Evolutionary conservation across 345 rosid genomes (phyloP), one percentile per base, ranked within the genome.

Genomic region (Melaleuca quinquenervia): DNA sequence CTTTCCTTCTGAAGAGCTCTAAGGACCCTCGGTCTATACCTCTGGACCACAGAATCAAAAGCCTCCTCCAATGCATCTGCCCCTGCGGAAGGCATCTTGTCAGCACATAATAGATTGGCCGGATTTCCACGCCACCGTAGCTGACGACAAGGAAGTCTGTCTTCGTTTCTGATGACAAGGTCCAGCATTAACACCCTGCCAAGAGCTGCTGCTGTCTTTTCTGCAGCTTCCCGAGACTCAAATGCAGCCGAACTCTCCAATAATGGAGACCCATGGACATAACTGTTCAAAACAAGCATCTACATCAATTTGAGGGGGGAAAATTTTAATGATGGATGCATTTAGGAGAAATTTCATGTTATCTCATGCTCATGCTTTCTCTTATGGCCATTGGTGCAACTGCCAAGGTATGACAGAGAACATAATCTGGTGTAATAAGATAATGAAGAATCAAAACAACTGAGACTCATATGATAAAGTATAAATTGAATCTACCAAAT

Each of bases 81-180:
- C 85, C 89, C 88, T 84, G 87, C 78, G 60, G 95, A 91, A 56
- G 88, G 52, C 86, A 90, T 84, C 87, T 93, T 93, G 82, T 97
- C 99, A 12, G 99, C 93, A 89, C 93, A 87, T 90, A 97, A 92
- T 70, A 97, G 88, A 92, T 97, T 97, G 85, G 98, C 95, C 22
- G 98, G 92, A 94, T 97, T 97, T 75, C 99, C 99, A 56, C 99
- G 99, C 99, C 99, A 97, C 87, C 97, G 90, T 75, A 97, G 95
- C 85, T 96, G 93, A 85, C 93, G 99, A 88, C 98, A 97, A 87
- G 98, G 98, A 84, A 97, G 91, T 84, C 99, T 93, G 90, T 97
- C 99, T 90, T 97, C 99, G 86, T 97, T 97, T 90, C 99, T 93
- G 86, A 96, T 95, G 82, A 97, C 93, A 88, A 97, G 98, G 91